phyloP scores from a whole-genome alignment of 768 basidiomycete genomes.

The Tricholoma bakamatsutake region DNA sequence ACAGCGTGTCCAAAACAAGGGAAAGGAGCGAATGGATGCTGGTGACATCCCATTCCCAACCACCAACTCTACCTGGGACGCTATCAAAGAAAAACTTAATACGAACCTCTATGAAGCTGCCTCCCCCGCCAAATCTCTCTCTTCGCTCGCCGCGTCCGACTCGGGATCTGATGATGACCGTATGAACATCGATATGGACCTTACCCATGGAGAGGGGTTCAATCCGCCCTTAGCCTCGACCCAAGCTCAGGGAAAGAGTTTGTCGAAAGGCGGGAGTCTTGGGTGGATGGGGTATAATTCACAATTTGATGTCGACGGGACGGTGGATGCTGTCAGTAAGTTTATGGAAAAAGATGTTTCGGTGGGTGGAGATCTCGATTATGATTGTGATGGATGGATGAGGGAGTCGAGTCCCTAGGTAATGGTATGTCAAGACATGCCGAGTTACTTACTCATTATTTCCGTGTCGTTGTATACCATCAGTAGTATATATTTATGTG shows the following conservation, averaged over 20 bases:
- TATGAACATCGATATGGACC: slow-evolving; percentile 10
- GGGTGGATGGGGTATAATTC: slow-evolving; percentile 46
- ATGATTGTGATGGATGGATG: slow-evolving; percentile 49
- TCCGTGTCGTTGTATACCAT: background rate
- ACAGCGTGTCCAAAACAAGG: background rate
- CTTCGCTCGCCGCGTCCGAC: slow-evolving; percentile 28
- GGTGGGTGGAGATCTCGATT: background rate
- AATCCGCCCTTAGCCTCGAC: slow-evolving; percentile 30
- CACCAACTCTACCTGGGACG: slow-evolving; percentile 10
- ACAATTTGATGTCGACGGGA: slow-evolving; percentile 52
- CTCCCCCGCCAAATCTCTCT: slow-evolving; percentile 29
- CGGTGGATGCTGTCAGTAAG: slow-evolving; percentile 47
- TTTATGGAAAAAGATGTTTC: slow-evolving; percentile 49
- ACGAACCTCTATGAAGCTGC: slow-evolving; percentile 13
- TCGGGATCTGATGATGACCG: slow-evolving; percentile 19
- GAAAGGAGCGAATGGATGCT: background rate
- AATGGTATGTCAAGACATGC: background rate
- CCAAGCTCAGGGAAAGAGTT: slow-evolving; percentile 14
- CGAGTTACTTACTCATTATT: background rate
- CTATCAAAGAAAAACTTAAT: slow-evolving; percentile 1
- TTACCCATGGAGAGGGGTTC: slow-evolving; percentile 13
- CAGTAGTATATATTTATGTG: background rate
- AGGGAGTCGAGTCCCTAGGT: slow-evolving; percentile 29
- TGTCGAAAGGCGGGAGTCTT: slow-evolving; percentile 14
- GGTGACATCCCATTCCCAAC: background rate